Percentiles rank a stretch among this genome's conserved stretches.
Evolutionary conservation across 116 monocot species (phyloP).

Genomic region (Cymodocea nodosa): DNA sequence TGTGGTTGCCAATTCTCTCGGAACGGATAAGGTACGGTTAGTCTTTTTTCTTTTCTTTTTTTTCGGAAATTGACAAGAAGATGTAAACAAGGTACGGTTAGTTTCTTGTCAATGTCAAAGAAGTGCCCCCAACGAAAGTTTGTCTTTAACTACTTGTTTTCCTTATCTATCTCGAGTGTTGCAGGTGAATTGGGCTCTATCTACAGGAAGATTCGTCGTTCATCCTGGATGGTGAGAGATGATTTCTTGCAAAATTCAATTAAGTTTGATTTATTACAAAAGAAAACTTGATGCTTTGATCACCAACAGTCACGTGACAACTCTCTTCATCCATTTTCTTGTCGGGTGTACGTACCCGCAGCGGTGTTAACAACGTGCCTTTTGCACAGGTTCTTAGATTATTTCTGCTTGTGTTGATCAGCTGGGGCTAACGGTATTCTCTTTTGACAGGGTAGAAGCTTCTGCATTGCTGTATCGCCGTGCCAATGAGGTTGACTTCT

Average conservation of each 20-base stretch:
- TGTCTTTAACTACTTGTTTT: background rate
- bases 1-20: constrained; percentile 83
- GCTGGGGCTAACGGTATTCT: background rate
- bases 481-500: constrained; percentile 32
- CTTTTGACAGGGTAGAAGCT: constrained; percentile 71
- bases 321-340: background rate
- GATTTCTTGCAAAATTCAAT: background rate
- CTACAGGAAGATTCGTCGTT: constrained; percentile 70
- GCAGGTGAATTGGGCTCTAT: constrained; percentile 93
- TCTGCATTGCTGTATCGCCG: constrained; percentile 41
- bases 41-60: background rate
- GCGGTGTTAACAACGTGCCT: background rate
- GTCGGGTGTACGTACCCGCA: background rate
- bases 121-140: background rate
- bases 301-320: background rate
- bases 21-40: constrained; percentile 77
- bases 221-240: constrained; percentile 88
- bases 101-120: background rate
- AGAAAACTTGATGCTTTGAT: background rate
- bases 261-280: background rate
- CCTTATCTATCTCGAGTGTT: background rate
- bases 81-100: constrained; percentile 49
- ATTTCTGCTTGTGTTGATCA: background rate
- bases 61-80: too few relatives aligned
- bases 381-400: background rate